phyloP scores from a whole-genome alignment of 1,284 basidiomycete genomes.

The Cryptococcus sp. region DNA sequence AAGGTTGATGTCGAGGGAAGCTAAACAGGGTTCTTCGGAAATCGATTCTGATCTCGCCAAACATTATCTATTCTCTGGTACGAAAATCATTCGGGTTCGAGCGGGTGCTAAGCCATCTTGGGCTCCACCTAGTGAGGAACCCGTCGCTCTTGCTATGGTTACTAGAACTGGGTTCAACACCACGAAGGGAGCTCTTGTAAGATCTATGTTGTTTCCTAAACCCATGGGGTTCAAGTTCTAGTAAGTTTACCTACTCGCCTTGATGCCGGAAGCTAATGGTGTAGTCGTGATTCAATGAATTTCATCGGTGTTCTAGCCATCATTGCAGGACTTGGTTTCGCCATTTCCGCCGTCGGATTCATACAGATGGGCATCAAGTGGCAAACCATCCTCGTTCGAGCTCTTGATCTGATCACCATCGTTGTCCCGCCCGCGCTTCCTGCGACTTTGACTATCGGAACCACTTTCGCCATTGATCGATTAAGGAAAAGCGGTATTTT shows the following conservation, averaged over 20 bases:
- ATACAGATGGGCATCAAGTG: slow-evolving; percentile 80
- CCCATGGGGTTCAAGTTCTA: slow-evolving; percentile 98
- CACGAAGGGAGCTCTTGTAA: slow-evolving; percentile 91
- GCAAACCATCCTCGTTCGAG: slow-evolving; percentile 87
- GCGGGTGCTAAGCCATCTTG: slow-evolving; percentile 55
- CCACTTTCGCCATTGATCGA: slow-evolving; percentile 87
- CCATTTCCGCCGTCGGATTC: slow-evolving; percentile 85
- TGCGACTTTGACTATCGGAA: slow-evolving; percentile 95
- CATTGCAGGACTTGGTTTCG: slow-evolving; percentile 83
- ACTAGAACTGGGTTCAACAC: slow-evolving; percentile 95
- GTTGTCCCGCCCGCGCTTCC: slow-evolving; percentile 97
- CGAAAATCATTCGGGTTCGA: slow-evolving; percentile 86
- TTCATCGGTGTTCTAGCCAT: slow-evolving; percentile 90
- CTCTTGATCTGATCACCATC: slow-evolving; percentile 94
- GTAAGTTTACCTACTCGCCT: slow-evolving; percentile 11
- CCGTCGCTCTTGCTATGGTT: slow-evolving; percentile 79
- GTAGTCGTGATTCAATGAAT: slow-evolving; percentile 81
- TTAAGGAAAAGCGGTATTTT: slow-evolving; percentile 86
- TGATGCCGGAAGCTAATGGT: neutral
- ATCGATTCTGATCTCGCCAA: slow-evolving; percentile 69
- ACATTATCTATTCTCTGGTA: slow-evolving; percentile 88
- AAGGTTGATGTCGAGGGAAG: slow-evolving; percentile 60
- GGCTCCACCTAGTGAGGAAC: slow-evolving; percentile 51
- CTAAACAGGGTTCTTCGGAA: slow-evolving; percentile 55
- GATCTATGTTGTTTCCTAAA: slow-evolving; percentile 98